Evolutionary conservation across 208 protist species (phyloP).

Genomic region (Tritrichomonas foetus): DNA sequence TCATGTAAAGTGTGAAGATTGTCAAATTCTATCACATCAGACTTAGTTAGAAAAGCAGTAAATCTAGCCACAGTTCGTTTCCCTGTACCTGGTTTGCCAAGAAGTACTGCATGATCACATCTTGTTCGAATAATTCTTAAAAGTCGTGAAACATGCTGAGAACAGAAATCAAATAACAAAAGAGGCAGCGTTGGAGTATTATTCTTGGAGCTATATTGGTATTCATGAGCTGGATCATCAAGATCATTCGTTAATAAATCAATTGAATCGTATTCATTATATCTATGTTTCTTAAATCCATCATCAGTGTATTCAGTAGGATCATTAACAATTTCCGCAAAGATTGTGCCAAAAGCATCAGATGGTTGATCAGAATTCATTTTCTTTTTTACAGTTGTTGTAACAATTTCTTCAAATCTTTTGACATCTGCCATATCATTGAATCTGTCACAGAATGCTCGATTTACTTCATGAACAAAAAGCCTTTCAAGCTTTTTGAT

Average conservation of each 20-base stretch:
- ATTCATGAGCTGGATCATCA: no score
- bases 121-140: conserved; percentile 84
- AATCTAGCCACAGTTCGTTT: conserved; percentile 85
- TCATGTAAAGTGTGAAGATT: conserved; percentile 65
- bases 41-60: conserved; percentile 74
- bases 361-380: background rate
- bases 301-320: no score
- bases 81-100: conserved; percentile 85
- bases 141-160: conserved; percentile 75
- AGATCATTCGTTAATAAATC: no score
- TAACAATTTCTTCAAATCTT: conserved; percentile 67
- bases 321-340: background rate
- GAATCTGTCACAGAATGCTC: conserved; percentile 91
- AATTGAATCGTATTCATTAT: no score
- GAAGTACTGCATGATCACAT: conserved; percentile 80
- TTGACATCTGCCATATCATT: conserved; percentile 81
- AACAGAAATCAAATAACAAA: no score
- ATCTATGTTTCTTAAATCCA: no score
- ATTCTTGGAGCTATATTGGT: no score
- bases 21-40: background rate
- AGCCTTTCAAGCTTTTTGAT: conserved; percentile 72
- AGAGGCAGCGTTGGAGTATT: no score
- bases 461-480: conserved; percentile 89
- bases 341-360: background rate
- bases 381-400: background rate